Base-by-base conservation (phyloP, 2,329 filamentous ascomycete genomes). In the Talaromyces sp. region DNA sequence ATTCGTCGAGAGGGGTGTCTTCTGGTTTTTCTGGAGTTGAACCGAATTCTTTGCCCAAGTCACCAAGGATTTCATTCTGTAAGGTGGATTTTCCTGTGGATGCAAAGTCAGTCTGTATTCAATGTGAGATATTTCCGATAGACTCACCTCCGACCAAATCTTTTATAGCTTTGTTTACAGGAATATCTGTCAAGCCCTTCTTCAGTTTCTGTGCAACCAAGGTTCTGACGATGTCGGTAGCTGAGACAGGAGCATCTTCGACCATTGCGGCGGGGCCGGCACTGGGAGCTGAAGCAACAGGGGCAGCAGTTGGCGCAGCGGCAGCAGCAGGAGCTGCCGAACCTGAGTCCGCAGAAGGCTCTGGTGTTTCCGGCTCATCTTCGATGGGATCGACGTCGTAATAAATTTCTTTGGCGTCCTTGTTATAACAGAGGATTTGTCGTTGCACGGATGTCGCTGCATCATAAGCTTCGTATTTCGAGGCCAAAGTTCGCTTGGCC, bases 391-490 rank as follows among this genome's bases (percentile, higher is more conserved):
- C 95, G 52, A 96, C 93, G 76, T 97, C 94, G 80, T 99, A 99
- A 84, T 99, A 99, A 70, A 99, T 99, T 80, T 99, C 95, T 79
- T 97, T 98, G 64, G 93, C 91, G 76, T 99, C 95, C 81, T 99
- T 99, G 85, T 97, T 98, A 84, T 98, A 99, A 85, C 95, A 98
- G 65, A 99, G 87, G 77, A 99, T 97, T 80, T 98, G 94, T 78
- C 95, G 89, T 82, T 97, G 93, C 50, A 98, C 90, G 8, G 94
- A 97, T 75, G 94, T 94, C 68, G 95, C 95, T 64, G 95, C 95
- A 81, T 99, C 95, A 81, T 97, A 97, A 69, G 94, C 93, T 84
- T 99, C 95, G 80, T 98, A 99, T 82, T 98, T 98, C 76, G 93
- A 93, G 67, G 93, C 92, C 68, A 99, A 82, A 62, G 95, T 99